Evolutionary conservation across 148 eudicot species (phyloP), one percentile per base, ranked within the genome.

Genomic region (Nepenthes gracilis): DNA sequence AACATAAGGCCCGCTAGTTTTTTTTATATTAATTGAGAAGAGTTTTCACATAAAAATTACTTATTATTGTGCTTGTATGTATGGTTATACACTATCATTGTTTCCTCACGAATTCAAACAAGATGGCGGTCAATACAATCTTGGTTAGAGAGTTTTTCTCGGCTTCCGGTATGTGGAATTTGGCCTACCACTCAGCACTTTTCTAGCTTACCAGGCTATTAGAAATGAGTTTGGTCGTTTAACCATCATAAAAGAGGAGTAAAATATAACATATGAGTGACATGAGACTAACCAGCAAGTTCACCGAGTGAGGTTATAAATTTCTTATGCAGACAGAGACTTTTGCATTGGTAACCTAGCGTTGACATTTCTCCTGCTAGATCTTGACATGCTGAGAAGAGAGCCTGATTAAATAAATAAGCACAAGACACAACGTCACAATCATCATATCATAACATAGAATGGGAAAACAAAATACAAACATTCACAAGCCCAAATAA

Each of bases 311-410:
- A 79, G 61, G 68, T 59, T 45, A 94, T 68, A 43, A 72, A 58
- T 70, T 64, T 64, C 76, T 75, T 75, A 67, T 75, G 82, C 64
- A 94, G 72, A 57, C 59, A 63, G 58, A 94, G 67, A 65, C 72
- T 73, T 67, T 67, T 84, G 43, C 64, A 64, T 62, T 52, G 50
- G 43, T 34, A 54, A 33, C 81, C 88, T 37, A 58, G 47, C 59
- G 69, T 64, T 3, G 83, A 78, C 64, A 63, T 64, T 12, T 65
- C 76, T 52, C 61, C 67, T 33, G 64, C 82, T 48, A 84, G 79
- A 60, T 74, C 68, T 74, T 89, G 68, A 71, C 88, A 89, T 37
- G 99, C 95, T 52, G 75, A 55, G 53, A 79, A 83, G 38, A 94
- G 88, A 49, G 82, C 95, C 97, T 94, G 68, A 53, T 7, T 62